Conservation (phyloP, 2,329 filamentous ascomycete genomes). For the Orbilia oligospora region DNA sequence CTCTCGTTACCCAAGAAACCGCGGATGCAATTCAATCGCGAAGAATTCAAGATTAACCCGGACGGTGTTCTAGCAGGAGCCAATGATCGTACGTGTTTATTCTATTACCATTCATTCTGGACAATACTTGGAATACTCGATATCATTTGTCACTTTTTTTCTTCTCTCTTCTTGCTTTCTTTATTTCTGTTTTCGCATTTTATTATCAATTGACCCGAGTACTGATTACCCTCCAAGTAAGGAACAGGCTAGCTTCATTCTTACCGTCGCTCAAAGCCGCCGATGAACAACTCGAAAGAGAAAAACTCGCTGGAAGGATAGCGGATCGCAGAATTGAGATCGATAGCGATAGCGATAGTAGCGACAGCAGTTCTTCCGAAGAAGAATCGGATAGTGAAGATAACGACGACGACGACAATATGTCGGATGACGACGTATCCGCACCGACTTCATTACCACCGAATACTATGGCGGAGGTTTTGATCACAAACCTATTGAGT, state of each 20-base stretch:
- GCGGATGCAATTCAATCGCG: conserved; percentile 34
- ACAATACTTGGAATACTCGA: not conserved
- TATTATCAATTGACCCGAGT: not conserved
- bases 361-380: conserved; percentile 60
- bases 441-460: not conserved
- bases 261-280: conserved; percentile 68
- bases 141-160: no score
- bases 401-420: not conserved
- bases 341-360: conserved; percentile 61
- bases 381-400: conserved; percentile 64
- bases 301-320: conserved; percentile 67
- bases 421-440: conserved; percentile 3
- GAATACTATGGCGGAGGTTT: conserved; percentile 25
- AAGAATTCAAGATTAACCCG: conserved; percentile 28
- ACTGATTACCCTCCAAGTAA: conserved; percentile 48
- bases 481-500: conserved; percentile 48
- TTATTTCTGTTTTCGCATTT: not conserved
- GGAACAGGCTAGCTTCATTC: conserved; percentile 67
- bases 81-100: conserved; percentile 50
- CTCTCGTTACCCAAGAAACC: conserved; percentile 43
- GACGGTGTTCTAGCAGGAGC: conserved; percentile 53
- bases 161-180: not conserved
- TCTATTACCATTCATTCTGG: not conserved
- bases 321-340: conserved; percentile 66
- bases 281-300: conserved; percentile 68